Evolutionary conservation across 2,329 filamentous ascomycete species (phyloP), one percentile per base, ranked within the genome.

Genomic region (Xylaria sp.): DNA sequence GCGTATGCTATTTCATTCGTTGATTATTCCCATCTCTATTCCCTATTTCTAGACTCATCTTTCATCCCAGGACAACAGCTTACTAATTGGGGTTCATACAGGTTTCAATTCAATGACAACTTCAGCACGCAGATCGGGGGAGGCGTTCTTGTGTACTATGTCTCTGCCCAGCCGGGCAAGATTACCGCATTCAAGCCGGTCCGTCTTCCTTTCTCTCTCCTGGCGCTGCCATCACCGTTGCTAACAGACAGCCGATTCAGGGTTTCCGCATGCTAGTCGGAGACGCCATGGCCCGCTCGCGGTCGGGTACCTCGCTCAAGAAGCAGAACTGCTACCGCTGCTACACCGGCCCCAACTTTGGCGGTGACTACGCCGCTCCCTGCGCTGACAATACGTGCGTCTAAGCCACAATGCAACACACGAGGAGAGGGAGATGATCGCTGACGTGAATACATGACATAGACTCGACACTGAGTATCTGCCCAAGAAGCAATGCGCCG

Each of bases 241-340:
- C 32, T 56, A 25, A 56, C 13, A 30, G 12, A 15, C 10, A 39
- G 2, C 25, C 20, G 10, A 20, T 53, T 13, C 62, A 82, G 79
- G 81, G 82, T 23, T 84, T 84, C 78, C 82, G 83, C 69, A 84
- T 84, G 83, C 80, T 84, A 23, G 80, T 82, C 60, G 82, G 83
- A 65, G 81, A 84, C 66, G 77, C 82, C 5, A 77, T 71, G 68
- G 72, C 75, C 60, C 76, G 78, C 50, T 80, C 80, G 25, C 72
- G 77, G 30, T 67, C 72, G n/a, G 75, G 75, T 57, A 71, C 74
- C 6, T 74, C 65, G 28, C 68, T 78, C 61, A 78, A 78, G 73
- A 72, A 72, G 18, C 80, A 81, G 68, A 81, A 79, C 73, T 83
- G 82, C 72, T 83, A 80, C 78, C 80, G 82, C 46, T 81, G 81